Conservation (phyloP, 441 rosid species). For the Macaranga tanarius region DNA sequence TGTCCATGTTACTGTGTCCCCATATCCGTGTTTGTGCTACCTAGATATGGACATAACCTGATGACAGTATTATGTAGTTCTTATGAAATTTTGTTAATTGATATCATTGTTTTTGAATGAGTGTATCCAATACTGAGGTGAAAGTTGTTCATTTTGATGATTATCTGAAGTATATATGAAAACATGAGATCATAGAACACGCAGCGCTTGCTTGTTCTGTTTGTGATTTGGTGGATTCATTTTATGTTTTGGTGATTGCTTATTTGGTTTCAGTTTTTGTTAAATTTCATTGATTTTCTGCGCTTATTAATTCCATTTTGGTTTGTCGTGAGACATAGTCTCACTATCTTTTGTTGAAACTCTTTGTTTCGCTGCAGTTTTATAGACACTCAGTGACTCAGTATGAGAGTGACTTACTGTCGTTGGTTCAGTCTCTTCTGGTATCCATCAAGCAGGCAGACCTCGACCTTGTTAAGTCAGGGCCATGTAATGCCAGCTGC, state of each 20-base stretch:
- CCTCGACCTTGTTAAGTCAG: constrained; percentile 54
- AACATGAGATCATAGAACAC: neutral
- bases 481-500: constrained; percentile 78
- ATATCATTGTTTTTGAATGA: neutral
- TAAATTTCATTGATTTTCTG: neutral
- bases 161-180: neutral
- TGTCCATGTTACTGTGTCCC: too few relatives aligned
- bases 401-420: constrained; percentile 56
- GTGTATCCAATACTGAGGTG: neutral
- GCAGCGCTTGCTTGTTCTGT: neutral
- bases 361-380: constrained; percentile 43
- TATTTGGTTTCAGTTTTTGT: neutral
- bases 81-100: neutral
- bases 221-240: neutral
- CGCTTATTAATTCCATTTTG: neutral
- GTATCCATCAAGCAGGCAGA: constrained; percentile 56
- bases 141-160: neutral
- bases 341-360: neutral
- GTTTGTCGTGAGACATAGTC: neutral
- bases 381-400: constrained; percentile 51
- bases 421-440: constrained; percentile 54
- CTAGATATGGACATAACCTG: too few relatives aligned
- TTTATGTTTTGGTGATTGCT: neutral
- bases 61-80: neutral
- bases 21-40: too few relatives aligned